These are phyloP conservation scores for Albophoma yamanashiensis DNA, from an alignment of 2,329 filamentous ascomycete species.

Conservation along the genomic window DNA sequence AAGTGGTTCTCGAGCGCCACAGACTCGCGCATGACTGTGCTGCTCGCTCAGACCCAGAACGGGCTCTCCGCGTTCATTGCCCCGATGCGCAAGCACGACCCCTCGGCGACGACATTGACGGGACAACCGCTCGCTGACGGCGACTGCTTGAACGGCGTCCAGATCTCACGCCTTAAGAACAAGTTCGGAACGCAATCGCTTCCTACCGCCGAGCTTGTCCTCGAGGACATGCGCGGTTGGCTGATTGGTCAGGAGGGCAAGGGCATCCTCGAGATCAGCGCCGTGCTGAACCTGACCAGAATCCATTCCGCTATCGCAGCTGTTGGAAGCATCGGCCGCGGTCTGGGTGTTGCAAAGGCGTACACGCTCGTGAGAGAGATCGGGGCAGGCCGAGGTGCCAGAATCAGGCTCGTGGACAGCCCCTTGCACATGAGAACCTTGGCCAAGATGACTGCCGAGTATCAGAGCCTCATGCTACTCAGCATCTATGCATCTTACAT, in stretches of 20 bases:
- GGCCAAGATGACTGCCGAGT: slow-evolving; percentile 43
- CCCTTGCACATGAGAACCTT: slow-evolving; percentile 48
- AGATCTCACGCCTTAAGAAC: slow-evolving; percentile 59
- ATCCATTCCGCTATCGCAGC: slow-evolving; percentile 45
- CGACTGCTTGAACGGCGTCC: slow-evolving; percentile 52
- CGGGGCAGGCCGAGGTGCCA: slow-evolving; percentile 28
- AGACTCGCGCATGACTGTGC: slow-evolving; percentile 38
- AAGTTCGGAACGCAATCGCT: slow-evolving; percentile 62
- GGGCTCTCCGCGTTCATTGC: slow-evolving; percentile 53
- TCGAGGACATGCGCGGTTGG: slow-evolving; percentile 52
- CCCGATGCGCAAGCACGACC: slow-evolving; percentile 41
- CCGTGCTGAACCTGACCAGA: slow-evolving; percentile 57
- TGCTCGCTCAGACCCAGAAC: slow-evolving; percentile 46
- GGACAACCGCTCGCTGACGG: slow-evolving; percentile 14
- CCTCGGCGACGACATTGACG: slow-evolving; percentile 16
- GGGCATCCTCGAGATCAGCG: slow-evolving; percentile 58
- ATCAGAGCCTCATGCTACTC: slow-evolving; percentile 45
- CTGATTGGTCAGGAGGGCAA: slow-evolving; percentile 55
- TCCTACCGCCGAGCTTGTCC: slow-evolving; percentile 62
- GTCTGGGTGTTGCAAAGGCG: slow-evolving; percentile 44
- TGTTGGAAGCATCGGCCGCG: slow-evolving; percentile 42
- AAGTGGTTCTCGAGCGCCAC: slow-evolving; percentile 40
- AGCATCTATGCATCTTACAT: slow-evolving; percentile 41
- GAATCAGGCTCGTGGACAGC: slow-evolving; percentile 37
- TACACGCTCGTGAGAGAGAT: slow-evolving; percentile 48